Conservation (phyloP, 1,139 yeast species). For the Scheffersomyces segobiensis region DNA sequence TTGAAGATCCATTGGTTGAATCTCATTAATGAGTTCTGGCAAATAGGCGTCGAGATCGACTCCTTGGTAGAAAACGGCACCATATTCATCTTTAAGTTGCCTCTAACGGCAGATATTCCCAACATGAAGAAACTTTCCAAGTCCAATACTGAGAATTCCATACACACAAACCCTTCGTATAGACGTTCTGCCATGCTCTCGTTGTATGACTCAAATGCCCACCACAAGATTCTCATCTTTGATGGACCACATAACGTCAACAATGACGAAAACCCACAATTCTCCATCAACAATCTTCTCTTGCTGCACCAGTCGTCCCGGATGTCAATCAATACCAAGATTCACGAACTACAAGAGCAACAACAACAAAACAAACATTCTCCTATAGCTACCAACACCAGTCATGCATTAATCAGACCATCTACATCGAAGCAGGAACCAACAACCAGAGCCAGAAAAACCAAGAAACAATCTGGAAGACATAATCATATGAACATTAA, state of each 20-base stretch:
- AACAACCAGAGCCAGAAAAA: background rate
- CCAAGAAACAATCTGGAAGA: slow-evolving; percentile 9
- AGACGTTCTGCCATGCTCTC: slow-evolving; percentile 59
- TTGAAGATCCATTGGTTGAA: slow-evolving; percentile 45
- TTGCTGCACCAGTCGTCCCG: slow-evolving; percentile 45
- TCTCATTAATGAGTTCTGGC: slow-evolving; percentile 36
- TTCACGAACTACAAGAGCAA: slow-evolving; percentile 23
- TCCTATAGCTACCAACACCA: slow-evolving; percentile 6
- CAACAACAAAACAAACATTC: slow-evolving; percentile 6
- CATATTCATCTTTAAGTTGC: slow-evolving; percentile 27
- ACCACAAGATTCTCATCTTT: slow-evolving; percentile 37
- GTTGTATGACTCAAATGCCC: slow-evolving; percentile 42
- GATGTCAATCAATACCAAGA: slow-evolving; percentile 32
- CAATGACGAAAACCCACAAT: slow-evolving; percentile 38
- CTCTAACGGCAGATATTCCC: slow-evolving; percentile 26
- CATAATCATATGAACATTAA: slow-evolving; percentile 44
- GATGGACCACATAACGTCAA: slow-evolving; percentile 21
- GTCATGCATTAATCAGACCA: background rate
- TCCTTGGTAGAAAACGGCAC: slow-evolving; percentile 13
- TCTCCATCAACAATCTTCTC: slow-evolving; percentile 39
- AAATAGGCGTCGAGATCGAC: slow-evolving; percentile 25
- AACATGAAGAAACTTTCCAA: slow-evolving; percentile 24
- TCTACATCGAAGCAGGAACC: background rate
- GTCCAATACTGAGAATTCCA: slow-evolving; percentile 39
- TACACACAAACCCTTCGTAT: slow-evolving; percentile 51